A percentile compares a stretch with the other conserved stretches of the same genome.
Conservation (phyloP, 169 alveolate genomes). For the Plasmodium blacklocki region DNA sequence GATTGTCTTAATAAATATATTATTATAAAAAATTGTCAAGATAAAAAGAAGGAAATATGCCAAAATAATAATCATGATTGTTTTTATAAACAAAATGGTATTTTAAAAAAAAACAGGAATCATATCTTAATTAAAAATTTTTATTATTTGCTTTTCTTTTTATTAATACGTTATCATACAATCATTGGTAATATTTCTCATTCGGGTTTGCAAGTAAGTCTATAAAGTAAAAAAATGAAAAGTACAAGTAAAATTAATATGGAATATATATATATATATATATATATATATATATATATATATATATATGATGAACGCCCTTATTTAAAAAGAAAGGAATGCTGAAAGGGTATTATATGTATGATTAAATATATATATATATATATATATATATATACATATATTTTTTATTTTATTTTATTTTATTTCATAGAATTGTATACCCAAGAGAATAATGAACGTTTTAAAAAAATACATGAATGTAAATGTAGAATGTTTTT, state of each 20-base stretch:
- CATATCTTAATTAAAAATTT: conserved; percentile 21
- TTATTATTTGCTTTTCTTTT: conserved; percentile 25
- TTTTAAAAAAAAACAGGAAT: conserved; percentile 55
- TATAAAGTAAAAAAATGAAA: neutral
- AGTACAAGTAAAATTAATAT: neutral
- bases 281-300: neutral
- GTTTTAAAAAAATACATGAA: conserved; percentile 21
- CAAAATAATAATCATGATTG: conserved; percentile 26
- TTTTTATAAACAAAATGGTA: conserved; percentile 62
- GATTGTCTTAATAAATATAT: conserved; percentile 28
- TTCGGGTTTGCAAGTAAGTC: conserved; percentile 64
- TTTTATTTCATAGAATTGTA: conserved; percentile 22
- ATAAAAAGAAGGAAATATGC: neutral
- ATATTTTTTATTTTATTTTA: neutral
- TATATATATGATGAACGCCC: neutral
- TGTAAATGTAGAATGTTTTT: conserved; percentile 60
- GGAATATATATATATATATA: no score
- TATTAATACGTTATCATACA: conserved; percentile 61
- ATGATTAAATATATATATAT: neutral
- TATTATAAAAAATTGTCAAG: conserved; percentile 3
- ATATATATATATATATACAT: conserved; percentile 6
- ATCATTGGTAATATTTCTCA: conserved; percentile 40
- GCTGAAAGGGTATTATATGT: no score
- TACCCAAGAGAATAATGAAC: conserved; percentile 51
- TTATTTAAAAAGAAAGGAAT: no score